Evolutionary conservation across 2,329 filamentous ascomycete genomes (phyloP), one percentile per base, ranked within the genome.

Genomic region (Penicillium janthinellum): DNA sequence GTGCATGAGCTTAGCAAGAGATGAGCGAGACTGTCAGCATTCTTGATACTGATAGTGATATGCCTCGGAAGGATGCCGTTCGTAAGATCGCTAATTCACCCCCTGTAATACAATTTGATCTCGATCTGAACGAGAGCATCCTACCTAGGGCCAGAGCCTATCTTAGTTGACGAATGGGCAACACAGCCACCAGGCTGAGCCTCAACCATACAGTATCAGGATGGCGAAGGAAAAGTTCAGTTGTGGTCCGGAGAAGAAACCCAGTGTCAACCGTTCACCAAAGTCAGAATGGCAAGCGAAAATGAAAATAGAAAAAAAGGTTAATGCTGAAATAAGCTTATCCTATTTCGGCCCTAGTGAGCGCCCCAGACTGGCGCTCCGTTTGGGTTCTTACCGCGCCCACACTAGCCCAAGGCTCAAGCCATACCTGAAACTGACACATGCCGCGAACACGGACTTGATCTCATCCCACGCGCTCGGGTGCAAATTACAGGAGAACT

Each of bases 291-390:
- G 28, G 28, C 7, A 25, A 20, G 5, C 17, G 17, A 5, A 49
- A 35, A 34, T 15, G n/a, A 35, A 35, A 49, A n/a, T 20, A 34
- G 34, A 35, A 35, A 8, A 35, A 8, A 35, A 7, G 34, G 4
- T 49, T 35, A 35, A 28, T 11, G 12, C 22, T 37, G n/a, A 51
- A 51, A 38, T 51, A 37, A 51, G 48, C 48, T 51, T 51, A 51
- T 51, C 48, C 48, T 51, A 12, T 38, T 51, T 37, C 3, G 48
- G 48, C 34, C 35, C 48, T 20, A 17, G 28, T 34, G 8, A 35
- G 15, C 17, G 31, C 48, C 34, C 48, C 34, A 38, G 35, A 37
- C 17, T 8, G 34, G 10, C 31, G 15, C 5, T 34, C 34, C 11
- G 2, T 37, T n/a, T 52, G 35, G 28, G 35, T 52, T 38, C 49